These are phyloP conservation scores for Sclerotinia nivalis DNA, from an alignment of 2,329 filamentous ascomycete genomes.

Conservation along the genomic window DNA sequence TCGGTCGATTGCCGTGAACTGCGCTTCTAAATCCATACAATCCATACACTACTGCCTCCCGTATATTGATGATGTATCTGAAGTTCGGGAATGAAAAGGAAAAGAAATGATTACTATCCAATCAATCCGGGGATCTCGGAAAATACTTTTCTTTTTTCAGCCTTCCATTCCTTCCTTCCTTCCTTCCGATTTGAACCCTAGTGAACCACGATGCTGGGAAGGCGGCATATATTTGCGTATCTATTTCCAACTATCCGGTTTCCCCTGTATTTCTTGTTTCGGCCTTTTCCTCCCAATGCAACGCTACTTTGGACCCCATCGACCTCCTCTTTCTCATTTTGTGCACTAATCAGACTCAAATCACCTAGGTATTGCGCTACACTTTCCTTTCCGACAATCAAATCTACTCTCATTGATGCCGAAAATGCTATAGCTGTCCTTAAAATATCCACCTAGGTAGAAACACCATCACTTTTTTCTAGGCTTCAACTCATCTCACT, in stretches of 20 bases:
- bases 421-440: neutral
- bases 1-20: neutral
- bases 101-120: neutral
- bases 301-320: conserved; percentile 12
- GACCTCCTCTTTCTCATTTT: neutral
- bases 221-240: conserved; percentile 5
- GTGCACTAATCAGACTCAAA: neutral
- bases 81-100: conserved; percentile 3
- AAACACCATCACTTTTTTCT: neutral
- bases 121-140: conserved; percentile 20
- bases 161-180: conserved; percentile 19
- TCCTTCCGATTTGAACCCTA: conserved; percentile 18
- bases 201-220: conserved; percentile 23
- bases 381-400: neutral
- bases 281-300: conserved; percentile 13
- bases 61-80: neutral
- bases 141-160: conserved; percentile 18
- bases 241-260: conserved; percentile 6
- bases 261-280: conserved; percentile 15
- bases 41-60: neutral
- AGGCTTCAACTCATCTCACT: conserved; percentile 11
- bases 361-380: neutral
- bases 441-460: conserved; percentile 1
- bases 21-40: neutral
- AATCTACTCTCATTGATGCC: neutral